Evolutionary conservation across 2,329 filamentous ascomycete genomes (phyloP).

Genomic region (Penicillium decumbens): DNA sequence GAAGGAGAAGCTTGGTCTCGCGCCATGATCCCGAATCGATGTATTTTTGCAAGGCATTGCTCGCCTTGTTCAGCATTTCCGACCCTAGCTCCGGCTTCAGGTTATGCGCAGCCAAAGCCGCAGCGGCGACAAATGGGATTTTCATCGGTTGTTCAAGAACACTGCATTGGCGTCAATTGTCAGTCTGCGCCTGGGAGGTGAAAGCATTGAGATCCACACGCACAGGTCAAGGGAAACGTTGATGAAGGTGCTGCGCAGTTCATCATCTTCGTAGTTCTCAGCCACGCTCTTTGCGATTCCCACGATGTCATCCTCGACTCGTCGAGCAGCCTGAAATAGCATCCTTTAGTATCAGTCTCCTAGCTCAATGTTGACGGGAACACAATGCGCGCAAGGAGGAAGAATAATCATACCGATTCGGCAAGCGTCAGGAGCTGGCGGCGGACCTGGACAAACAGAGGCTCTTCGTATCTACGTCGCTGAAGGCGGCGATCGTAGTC

Average conservation of each 20-base stretch:
- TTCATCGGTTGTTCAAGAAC: conserved; percentile 90
- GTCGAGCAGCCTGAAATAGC: conserved; percentile 55
- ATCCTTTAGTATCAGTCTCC: conserved; percentile 10
- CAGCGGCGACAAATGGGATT: conserved; percentile 87
- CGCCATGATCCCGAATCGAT: conserved; percentile 76
- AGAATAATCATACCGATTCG: conserved; percentile 55
- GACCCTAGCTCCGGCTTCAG: conserved; percentile 69
- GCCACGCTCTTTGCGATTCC: conserved; percentile 70
- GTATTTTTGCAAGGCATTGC: conserved; percentile 59
- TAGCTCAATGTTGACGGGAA: background rate
- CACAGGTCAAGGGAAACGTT: conserved; percentile 70
- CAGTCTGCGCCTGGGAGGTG: background rate
- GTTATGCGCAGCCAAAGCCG: conserved; percentile 73
- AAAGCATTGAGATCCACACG: conserved; percentile 21
- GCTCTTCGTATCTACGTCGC: conserved; percentile 69
- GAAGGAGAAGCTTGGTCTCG: conserved; percentile 81
- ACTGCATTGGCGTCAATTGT: conserved; percentile 33
- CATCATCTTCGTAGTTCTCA: conserved; percentile 81
- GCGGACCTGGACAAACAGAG: conserved; percentile 65
- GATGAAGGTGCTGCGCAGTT: conserved; percentile 68
- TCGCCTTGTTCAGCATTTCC: conserved; percentile 63
- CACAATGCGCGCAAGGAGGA: conserved; percentile 2
- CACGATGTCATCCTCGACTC: conserved; percentile 72
- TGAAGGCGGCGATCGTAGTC: conserved; percentile 68
- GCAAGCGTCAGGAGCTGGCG: conserved; percentile 75